Percentiles rank a stretch among this genome's conserved stretches.
Evolutionary conservation across 805 yeast genomes (phyloP).

Genomic region (Hemisphaericaspora nanyangensis): DNA sequence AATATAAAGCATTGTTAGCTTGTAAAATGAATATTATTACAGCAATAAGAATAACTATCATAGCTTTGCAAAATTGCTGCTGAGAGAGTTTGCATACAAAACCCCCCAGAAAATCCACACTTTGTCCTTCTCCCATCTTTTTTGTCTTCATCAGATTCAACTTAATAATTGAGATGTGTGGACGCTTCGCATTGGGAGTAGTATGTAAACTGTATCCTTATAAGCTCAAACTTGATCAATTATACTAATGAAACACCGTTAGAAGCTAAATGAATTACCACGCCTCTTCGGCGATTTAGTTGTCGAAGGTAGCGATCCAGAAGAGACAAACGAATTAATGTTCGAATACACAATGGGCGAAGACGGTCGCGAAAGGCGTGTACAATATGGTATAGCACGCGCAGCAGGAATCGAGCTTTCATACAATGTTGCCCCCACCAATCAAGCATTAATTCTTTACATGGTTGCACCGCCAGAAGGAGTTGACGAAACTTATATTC

Average conservation of each 20-base stretch:
- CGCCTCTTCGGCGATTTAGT: slow-evolving; percentile 23
- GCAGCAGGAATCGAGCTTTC: slow-evolving; percentile 22
- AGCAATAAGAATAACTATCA: too few relatives aligned
- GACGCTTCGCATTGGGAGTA: slow-evolving; percentile 51
- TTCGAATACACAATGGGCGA: slow-evolving; percentile 9
- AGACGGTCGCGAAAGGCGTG: background rate
- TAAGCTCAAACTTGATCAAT: too few relatives aligned
- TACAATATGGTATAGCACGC: slow-evolving; percentile 3
- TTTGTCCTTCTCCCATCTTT: background rate
- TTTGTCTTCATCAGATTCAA: background rate
- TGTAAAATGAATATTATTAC: too few relatives aligned
- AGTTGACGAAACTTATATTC: slow-evolving; percentile 13
- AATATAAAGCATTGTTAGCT: too few relatives aligned
- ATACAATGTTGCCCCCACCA: slow-evolving; percentile 64
- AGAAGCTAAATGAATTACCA: slow-evolving; percentile 26
- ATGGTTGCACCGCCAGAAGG: slow-evolving; percentile 9
- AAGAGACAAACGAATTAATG: slow-evolving; percentile 11
- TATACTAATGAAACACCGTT: too few relatives aligned
- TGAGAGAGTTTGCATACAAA: too few relatives aligned
- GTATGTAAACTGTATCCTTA: slow-evolving; percentile 34
- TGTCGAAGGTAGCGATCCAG: slow-evolving; percentile 8
- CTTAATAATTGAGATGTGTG: slow-evolving; percentile 45
- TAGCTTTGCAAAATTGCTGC: too few relatives aligned
- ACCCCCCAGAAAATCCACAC: background rate
- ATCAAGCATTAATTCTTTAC: slow-evolving; percentile 40